Base-by-base conservation (phyloP, 1,284 basidiomycete species). In the Baeospora myosura region DNA sequence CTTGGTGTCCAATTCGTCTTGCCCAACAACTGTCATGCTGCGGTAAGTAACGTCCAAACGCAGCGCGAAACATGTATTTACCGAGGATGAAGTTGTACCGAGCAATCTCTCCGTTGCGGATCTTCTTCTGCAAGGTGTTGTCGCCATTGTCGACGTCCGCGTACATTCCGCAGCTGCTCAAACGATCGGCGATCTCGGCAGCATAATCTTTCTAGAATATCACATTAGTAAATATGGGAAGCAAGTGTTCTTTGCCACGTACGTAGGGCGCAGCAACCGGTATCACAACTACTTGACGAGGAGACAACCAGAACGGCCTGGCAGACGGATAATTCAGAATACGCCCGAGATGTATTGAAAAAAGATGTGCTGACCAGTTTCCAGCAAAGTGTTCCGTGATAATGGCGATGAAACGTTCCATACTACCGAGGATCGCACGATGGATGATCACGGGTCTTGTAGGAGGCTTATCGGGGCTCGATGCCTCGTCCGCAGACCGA, bases 31-130 rank as follows among this genome's bases (percentile, higher is more conserved):
- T 91, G 44, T 29, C 45, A 24, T 32, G 41, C 50, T 34, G 35
- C n/a, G 30, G 29, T 31, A 39, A 33, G 22, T 26, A 40, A 35
- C 21, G 46, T 24, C 14, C 22, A 24, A 24, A 18, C n/a, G n/a
- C n/a, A n/a, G n/a, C n/a, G 44, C 2, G 28, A 44, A 29, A 48
- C 18, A 25, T 28, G 45, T n/a, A 64, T 83, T 48, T 49, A 93
- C 91, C 92, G 49, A 98, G 75, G 54, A 98, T 91, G 61, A 97
- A 98, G 69, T 97, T 98, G 71, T 96, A 96, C 60, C 94, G 91
- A 21, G 89, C 84, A 50, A 92, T 79, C 63, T 94, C 89, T 22
- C 85, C 90, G 57, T 92, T 94, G 22, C 90, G 76, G 56, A 98
- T 91, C 76, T 98, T 98, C 78, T 98, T 98, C 49, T 81, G 85